Evolutionary conservation across 768 basidiomycete genomes (phyloP).

Genomic region (Mycena crocata): DNA sequence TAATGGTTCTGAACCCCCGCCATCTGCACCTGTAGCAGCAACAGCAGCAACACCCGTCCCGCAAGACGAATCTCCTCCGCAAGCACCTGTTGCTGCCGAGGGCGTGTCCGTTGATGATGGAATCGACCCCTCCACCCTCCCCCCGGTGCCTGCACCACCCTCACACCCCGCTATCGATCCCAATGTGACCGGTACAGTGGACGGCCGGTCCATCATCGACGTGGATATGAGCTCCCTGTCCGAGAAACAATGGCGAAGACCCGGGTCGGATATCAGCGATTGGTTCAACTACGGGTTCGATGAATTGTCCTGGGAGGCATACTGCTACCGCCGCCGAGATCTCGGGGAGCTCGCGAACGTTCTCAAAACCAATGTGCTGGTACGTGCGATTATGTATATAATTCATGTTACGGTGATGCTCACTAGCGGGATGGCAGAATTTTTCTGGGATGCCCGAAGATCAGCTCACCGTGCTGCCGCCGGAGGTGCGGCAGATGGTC

Average conservation of each 20-base stretch:
- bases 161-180: conserved; percentile 87
- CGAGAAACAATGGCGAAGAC: conserved; percentile 91
- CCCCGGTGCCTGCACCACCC: conserved; percentile 75
- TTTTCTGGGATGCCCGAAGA: conserved; percentile 88
- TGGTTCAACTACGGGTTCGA: conserved; percentile 99
- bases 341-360: conserved; percentile 83
- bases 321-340: conserved; percentile 86
- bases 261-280: conserved; percentile 93
- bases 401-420: conserved; percentile 20
- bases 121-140: conserved; percentile 72
- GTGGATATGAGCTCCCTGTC: conserved; percentile 79
- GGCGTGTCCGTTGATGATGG: conserved; percentile 56
- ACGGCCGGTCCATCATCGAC: conserved; percentile 86
- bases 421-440: conserved; percentile 58
- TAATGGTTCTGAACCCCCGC: conserved; percentile 18
- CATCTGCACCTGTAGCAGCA: too few relatives aligned
- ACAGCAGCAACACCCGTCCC: conserved; percentile 26
- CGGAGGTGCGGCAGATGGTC: conserved; percentile 87
- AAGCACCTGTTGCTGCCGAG: conserved; percentile 25
- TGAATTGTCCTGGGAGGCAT: conserved; percentile 95
- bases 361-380: conserved; percentile 86
- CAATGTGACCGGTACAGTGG: conserved; percentile 69
- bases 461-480: conserved; percentile 79
- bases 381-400: conserved; percentile 51
- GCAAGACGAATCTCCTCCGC: conserved; percentile 22